Base-by-base conservation (phyloP, 192 early-diverging fungal species). In the Coemansia sp. region DNA sequence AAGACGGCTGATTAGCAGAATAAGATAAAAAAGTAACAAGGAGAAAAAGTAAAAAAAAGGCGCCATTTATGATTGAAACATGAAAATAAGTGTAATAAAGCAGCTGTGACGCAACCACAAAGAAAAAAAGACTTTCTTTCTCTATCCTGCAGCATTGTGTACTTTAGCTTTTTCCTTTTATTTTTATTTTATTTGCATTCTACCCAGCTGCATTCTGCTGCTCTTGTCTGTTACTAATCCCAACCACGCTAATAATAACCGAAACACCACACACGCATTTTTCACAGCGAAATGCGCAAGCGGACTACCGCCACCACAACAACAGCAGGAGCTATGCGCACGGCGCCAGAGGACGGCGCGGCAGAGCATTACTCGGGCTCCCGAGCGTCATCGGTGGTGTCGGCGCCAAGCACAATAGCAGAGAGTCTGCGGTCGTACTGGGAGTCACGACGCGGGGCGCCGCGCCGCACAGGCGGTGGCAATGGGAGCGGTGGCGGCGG, bases 341-440 rank as follows among this genome's bases (percentile, higher is more conserved):
- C 26, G 26, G 26, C 48, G 37, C 45, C 56, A 0, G 52, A 65
- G 15, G 58, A 65, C 5, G 64, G 53, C 19, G 62, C 43, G 8
- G 11, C 44, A 2, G 72, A 71, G 53, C 47, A 56, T 11, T 48
- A 64, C 18, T 61, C 44, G n/a, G 53, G 18, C 53, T 72, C 79
- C 10, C 73, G 77, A 15, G 58, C 72, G 15, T 68, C 77, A 9
- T 79, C 77, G 26, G 42, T 67, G 18, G 67, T 67, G 6, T 81
- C 79, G 10, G 72, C 73, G 18, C 79, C 79, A 19, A 76, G 79
- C 68, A 81, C 73, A 19, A 42, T 81, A 23, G 79, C 79, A 18
- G 79, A 73, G 52, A 76, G 79, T 49, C 64, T 81, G 48, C 73
- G 79, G 21, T 81, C 79, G 9, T 81, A 72, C 57, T 81, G 79